Evolutionary conservation across 2,329 filamentous ascomycete species (phyloP), one percentile per base, ranked within the genome.

Genomic region (Colletotrichum sp.): DNA sequence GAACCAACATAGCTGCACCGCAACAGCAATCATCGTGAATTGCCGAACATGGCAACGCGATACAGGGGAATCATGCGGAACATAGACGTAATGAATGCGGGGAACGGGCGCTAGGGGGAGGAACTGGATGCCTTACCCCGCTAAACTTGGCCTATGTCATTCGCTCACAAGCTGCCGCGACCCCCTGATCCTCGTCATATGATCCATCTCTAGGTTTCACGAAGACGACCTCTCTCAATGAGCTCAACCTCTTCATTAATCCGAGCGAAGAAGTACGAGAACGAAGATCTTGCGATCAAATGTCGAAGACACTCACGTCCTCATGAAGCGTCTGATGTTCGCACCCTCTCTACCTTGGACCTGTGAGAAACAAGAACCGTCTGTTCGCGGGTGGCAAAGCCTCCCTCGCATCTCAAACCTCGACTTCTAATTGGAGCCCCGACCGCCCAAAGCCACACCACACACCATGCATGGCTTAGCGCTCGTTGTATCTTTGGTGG

Each of bases 141-240:
- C 69, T 64, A 28, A 8, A 64, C 69, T 76, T 76, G 73, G 73
- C 73, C 63, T 21, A 68, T 72, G 73, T 76, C 63, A 76, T 68
- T 73, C 55, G 72, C n/a, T 62, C 7, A 36, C n/a, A 30, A 28
- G 15, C 32, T 49, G 24, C 16, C 26, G 26, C 18, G 10, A 24
- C 49, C 60, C 66, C 71, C 26, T 44, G 32, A 34, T 28, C 12
- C 36, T 59, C 30, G n/a, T 69, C 64, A 63, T 63, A 71, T 73
- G 69, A 73, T 64, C 36, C 39, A 49, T 26, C 39, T 7, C 34
- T 3, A 6, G 13, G 69, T 76, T 72, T 76, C 73, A 76, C 44
- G 39, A 34, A 73, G 10, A 57, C 6, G 21, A 72, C 9, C 15
- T 12, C 16, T 34, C 18, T 36, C 57, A 15, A 49, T 15, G 49